These are phyloP conservation scores for Rhododendron kiyosumense DNA, from an alignment of 148 eudicot species.

Conservation along the genomic window DNA sequence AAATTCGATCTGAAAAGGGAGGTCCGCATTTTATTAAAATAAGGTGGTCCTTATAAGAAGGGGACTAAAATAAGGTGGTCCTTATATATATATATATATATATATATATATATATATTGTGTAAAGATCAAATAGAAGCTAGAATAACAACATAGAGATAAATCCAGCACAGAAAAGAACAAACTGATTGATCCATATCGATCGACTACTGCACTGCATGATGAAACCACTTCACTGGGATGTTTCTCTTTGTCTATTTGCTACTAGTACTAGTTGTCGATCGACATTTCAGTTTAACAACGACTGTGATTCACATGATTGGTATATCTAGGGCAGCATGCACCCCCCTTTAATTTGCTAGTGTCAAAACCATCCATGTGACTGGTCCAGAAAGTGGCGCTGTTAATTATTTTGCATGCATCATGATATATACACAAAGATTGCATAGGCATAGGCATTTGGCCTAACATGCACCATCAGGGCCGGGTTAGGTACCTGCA, in stretches of 20 bases:
- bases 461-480: no score
- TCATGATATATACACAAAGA: neutral
- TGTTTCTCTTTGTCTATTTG: neutral
- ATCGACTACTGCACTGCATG: no score
- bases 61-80: no score
- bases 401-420: neutral
- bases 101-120: no score
- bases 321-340: neutral
- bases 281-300: neutral
- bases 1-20: no score
- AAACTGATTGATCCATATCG: neutral
- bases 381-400: neutral
- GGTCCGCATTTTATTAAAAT: no score
- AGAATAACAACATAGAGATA: no score
- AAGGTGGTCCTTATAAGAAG: no score
- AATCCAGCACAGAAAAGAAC: neutral
- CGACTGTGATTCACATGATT: neutral
- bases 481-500: no score
- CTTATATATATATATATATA: no score
- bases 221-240: neutral
- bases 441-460: no score
- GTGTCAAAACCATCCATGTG: slow-evolving; percentile 1
- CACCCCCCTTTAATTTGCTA: neutral
- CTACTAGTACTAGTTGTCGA: neutral
- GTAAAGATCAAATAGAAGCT: neutral